Conservation (phyloP, 352 stramenopile genomes). For the Globisporangium mamillatum region DNA sequence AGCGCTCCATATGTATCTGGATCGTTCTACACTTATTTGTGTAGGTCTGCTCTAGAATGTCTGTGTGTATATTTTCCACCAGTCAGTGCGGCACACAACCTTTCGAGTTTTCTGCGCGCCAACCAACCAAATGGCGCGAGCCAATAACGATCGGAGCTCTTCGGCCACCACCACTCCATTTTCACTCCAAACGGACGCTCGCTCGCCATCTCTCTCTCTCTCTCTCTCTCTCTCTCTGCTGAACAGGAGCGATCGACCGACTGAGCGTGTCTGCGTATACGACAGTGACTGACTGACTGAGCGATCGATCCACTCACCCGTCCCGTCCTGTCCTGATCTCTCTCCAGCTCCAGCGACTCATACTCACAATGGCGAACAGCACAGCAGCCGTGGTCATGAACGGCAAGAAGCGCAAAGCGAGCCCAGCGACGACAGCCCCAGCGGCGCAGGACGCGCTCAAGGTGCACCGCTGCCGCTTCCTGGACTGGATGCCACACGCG, state of each 20-base stretch:
- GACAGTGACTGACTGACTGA: not conserved
- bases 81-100: too few relatives aligned
- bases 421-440: not conserved
- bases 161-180: constrained; percentile 4
- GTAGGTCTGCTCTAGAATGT: too few relatives aligned
- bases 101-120: constrained; percentile 10
- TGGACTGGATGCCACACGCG: constrained; percentile 80
- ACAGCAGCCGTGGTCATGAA: constrained; percentile 8
- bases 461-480: constrained; percentile 82
- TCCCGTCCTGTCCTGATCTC: not conserved
- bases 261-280: too few relatives aligned
- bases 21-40: too few relatives aligned
- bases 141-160: not conserved
- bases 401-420: constrained; percentile 61
- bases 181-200: constrained; percentile 3
- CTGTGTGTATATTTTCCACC: too few relatives aligned
- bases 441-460: constrained; percentile 27
- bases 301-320: not conserved
- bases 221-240: not conserved
- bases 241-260: not conserved
- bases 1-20: too few relatives aligned
- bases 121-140: constrained; percentile 10
- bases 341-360: not conserved
- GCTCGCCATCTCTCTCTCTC: not conserved
- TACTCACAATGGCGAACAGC: not conserved